Percentiles rank a stretch among this genome's conserved stretches.
phyloP scores from a whole-genome alignment of 1,284 basidiomycete genomes.

The Leccinum pachyderme region DNA sequence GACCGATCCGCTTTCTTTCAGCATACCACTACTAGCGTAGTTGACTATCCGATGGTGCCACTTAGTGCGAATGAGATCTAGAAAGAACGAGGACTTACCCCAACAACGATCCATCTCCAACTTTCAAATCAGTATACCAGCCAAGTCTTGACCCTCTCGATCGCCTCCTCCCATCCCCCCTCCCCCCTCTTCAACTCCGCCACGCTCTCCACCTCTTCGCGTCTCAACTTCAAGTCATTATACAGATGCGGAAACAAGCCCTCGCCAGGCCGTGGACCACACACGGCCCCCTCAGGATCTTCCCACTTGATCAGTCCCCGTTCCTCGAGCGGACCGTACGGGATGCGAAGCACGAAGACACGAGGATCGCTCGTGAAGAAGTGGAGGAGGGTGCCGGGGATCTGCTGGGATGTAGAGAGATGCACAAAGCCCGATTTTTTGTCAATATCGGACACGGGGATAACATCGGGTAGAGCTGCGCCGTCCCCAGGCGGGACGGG shows the following conservation, averaged over 20 bases:
- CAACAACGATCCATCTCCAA: not conserved
- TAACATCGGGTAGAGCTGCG: slow-evolving; percentile 16
- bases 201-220: slow-evolving; percentile 28
- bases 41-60: too few species aligned
- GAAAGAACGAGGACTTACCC: too few species aligned
- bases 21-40: too few species aligned
- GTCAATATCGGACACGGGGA: slow-evolving; percentile 29
- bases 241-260: slow-evolving; percentile 32
- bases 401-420: slow-evolving; percentile 28
- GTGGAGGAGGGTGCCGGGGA: slow-evolving; percentile 22
- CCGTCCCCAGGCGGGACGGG: slow-evolving; percentile 9
- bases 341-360: slow-evolving; percentile 25
- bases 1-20: too few species aligned
- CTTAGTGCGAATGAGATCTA: too few species aligned
- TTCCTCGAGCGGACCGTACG: slow-evolving; percentile 14
- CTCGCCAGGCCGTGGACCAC: slow-evolving; percentile 26
- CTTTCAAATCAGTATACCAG: slow-evolving; percentile 17
- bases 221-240: slow-evolving; percentile 25
- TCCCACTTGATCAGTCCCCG: slow-evolving; percentile 24
- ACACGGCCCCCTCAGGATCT: slow-evolving; percentile 20
- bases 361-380: slow-evolving; percentile 23
- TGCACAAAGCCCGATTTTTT: slow-evolving; percentile 28
- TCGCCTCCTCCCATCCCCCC: slow-evolving; percentile 17
- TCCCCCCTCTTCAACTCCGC: slow-evolving; percentile 10
- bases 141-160: slow-evolving; percentile 20